Conservation (phyloP, 1,139 yeast species). For the Taphrina confusa region DNA sequence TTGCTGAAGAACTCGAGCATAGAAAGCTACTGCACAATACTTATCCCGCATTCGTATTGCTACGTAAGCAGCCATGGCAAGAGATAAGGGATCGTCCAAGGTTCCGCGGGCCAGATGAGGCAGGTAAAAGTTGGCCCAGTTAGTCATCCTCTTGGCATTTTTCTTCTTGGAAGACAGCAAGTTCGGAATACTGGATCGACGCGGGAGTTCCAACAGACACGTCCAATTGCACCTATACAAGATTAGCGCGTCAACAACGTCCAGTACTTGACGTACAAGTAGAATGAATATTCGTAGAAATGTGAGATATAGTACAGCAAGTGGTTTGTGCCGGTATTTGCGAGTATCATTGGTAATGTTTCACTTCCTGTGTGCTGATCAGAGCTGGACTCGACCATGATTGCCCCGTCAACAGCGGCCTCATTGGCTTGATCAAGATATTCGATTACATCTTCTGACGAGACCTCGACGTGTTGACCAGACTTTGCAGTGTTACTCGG, state of each 20-base stretch:
- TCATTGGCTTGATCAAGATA: too few relatives aligned
- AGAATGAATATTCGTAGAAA: not conserved
- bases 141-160: slow-evolving; percentile 3
- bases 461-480: too few relatives aligned
- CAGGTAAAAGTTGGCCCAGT: slow-evolving; percentile 26
- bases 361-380: not conserved
- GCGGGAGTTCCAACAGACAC: slow-evolving; percentile 13
- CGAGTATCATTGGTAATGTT: not conserved
- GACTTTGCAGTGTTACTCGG: not conserved
- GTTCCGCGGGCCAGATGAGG: slow-evolving; percentile 20
- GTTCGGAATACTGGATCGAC: slow-evolving; percentile 18
- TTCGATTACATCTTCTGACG: too few relatives aligned
- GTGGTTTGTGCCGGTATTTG: not conserved
- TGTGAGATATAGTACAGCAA: not conserved
- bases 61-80: slow-evolving; percentile 23
- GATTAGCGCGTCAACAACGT: not conserved
- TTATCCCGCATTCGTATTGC: slow-evolving; percentile 9
- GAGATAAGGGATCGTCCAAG: slow-evolving; percentile 11
- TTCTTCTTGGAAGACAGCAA: not conserved
- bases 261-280: slow-evolving; percentile 2
- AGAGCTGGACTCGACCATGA: not conserved
- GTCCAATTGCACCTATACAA: slow-evolving; percentile 25
- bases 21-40: not conserved
- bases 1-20: not conserved
- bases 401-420: not conserved